A percentile compares a stretch with the other conserved stretches of the same genome.
phyloP scores from a whole-genome alignment of 306 rosid genomes.

The Sesbania bispinosa region DNA sequence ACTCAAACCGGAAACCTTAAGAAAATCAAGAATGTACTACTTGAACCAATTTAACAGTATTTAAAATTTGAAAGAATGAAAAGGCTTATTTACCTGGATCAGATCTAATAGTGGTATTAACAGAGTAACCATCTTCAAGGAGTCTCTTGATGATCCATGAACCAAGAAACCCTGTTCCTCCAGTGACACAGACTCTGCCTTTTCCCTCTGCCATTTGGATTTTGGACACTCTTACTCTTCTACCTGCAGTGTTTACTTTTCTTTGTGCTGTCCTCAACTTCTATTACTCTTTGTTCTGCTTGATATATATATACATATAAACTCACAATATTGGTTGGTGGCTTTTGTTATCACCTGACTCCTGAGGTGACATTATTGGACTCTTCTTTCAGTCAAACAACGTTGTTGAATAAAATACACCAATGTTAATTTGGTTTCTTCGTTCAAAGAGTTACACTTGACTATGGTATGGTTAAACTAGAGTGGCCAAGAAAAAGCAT shows the following conservation, averaged over 20 bases:
- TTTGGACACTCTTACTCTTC: background rate
- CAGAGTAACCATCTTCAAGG: slow-evolving; percentile 49
- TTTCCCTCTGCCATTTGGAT: slow-evolving; percentile 28
- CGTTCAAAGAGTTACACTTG: background rate
- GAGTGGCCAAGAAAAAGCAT: too few species aligned
- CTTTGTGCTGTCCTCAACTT: background rate
- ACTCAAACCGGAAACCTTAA: too few species aligned
- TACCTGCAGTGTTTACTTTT: background rate
- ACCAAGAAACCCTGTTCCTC: slow-evolving; percentile 50
- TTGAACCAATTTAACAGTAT: too few species aligned
- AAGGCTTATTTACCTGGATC: slow-evolving; percentile 27
- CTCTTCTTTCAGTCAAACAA: slow-evolving; percentile 10
- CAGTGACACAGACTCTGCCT: slow-evolving; percentile 50
- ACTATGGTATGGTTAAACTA: background rate
- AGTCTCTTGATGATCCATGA: slow-evolving; percentile 52
- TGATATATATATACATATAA: background rate
- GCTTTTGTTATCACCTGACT: background rate
- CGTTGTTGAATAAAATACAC: background rate
- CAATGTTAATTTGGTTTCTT: background rate
- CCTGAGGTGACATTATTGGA: background rate
- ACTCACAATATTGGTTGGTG: background rate
- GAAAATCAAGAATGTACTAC: too few species aligned
- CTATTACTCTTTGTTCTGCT: background rate
- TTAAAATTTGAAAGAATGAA: background rate
- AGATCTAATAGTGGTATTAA: slow-evolving; percentile 46